Conservation (phyloP, 352 stramenopile species). For the Globisporangium nagaii region DNA sequence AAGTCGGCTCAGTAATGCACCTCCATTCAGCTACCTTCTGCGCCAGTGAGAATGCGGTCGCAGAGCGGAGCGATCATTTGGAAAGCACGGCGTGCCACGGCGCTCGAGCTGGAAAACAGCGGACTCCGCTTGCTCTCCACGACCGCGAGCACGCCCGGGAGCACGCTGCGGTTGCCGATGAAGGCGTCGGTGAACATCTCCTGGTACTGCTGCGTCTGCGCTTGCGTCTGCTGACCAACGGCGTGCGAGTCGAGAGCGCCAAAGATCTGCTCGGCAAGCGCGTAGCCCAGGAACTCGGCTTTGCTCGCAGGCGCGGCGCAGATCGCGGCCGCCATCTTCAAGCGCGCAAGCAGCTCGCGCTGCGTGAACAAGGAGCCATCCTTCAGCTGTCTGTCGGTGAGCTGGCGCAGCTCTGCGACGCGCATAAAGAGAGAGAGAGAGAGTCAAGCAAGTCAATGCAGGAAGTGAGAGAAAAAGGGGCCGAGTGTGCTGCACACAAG, state of each 20-base stretch:
- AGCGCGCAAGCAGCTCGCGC: conserved; percentile 4
- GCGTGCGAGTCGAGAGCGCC: conserved; percentile 8
- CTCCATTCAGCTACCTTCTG: conserved; percentile 8
- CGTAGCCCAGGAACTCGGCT: conserved; percentile 40
- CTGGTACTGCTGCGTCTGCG: background rate
- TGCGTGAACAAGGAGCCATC: background rate
- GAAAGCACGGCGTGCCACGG: conserved; percentile 3
- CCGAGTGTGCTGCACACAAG: no score
- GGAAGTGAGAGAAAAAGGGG: background rate
- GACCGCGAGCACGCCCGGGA: conserved; percentile 34
- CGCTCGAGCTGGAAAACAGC: conserved; percentile 1
- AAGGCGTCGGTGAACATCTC: conserved; percentile 30
- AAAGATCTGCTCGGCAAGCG: conserved; percentile 27
- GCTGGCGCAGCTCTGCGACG: background rate
- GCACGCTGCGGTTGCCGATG: conserved; percentile 29
- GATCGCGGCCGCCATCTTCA: conserved; percentile 38
- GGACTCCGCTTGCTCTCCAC: conserved; percentile 17
- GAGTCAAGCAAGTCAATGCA: background rate
- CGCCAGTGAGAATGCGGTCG: conserved; percentile 26
- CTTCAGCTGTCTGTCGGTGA: background rate
- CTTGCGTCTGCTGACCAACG: conserved; percentile 3
- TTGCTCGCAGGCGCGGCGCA: conserved; percentile 41
- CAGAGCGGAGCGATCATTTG: conserved; percentile 25
- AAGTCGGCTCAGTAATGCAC: no score
- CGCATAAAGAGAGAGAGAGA: background rate